A percentile compares a stretch with the other conserved stretches of the same genome.
These are phyloP conservation scores for Tylopilus sp. DNA, from an alignment of 768 basidiomycete species.

Conservation along the genomic window DNA sequence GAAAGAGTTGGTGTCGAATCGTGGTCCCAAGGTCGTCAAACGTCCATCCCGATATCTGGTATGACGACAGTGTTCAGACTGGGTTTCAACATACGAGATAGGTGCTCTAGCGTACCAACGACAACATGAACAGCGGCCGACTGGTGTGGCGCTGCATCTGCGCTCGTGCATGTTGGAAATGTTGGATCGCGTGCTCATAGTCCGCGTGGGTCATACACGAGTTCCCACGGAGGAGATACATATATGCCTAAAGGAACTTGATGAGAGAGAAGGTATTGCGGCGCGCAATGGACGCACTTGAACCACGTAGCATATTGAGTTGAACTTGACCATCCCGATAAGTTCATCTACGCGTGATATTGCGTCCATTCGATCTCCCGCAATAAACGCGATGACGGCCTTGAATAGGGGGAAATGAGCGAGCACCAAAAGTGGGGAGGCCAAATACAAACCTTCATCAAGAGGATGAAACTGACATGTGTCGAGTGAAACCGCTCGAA, in stretches of 20 bases:
- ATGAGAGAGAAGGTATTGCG: neutral
- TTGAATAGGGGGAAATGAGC: neutral
- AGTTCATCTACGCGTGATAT: conserved; percentile 6
- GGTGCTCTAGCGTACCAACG: conserved; percentile 3
- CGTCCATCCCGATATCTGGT: conserved; percentile 6
- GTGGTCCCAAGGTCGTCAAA: neutral
- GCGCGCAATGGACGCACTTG: neutral
- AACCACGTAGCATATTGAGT: conserved; percentile 1
- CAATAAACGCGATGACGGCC: conserved; percentile 5
- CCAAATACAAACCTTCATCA: conserved; percentile 7
- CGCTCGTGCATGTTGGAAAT: neutral
- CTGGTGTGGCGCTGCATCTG: neutral
- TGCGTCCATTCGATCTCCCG: neutral
- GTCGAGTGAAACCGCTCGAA: conserved; percentile 4
- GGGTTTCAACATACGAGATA: no score
- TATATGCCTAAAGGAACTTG: conserved; percentile 2
- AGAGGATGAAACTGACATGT: conserved; percentile 1
- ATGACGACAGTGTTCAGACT: neutral
- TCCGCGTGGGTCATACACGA: neutral
- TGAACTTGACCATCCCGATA: neutral
- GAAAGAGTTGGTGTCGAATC: conserved; percentile 1
- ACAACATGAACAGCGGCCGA: conserved; percentile 2
- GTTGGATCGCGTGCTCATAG: conserved; percentile 1
- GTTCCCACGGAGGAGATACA: conserved; percentile 4
- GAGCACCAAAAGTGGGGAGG: neutral